A percentile compares a stretch with the other conserved stretches of the same genome.
Conservation (phyloP, 2,329 filamentous ascomycete genomes). For the Tolypocladium ovalisporum region DNA sequence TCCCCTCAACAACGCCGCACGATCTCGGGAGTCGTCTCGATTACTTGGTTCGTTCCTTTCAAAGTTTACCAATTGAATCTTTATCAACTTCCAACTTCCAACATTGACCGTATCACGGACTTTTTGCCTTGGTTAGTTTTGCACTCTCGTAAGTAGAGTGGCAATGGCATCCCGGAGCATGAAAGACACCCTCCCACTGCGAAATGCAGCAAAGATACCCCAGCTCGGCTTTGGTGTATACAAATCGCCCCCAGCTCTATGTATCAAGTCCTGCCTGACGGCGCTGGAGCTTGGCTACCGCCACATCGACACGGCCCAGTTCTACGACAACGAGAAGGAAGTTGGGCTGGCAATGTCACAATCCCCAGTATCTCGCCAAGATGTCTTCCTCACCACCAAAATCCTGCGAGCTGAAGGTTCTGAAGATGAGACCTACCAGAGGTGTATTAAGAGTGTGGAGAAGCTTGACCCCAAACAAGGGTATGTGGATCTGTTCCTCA, state of each 20-base stretch:
- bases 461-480: background rate
- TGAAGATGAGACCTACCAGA: background rate
- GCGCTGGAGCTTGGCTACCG: background rate
- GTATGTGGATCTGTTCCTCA: background rate
- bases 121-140: no score
- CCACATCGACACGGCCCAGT: background rate
- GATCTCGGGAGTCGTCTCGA: no score
- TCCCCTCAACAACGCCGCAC: no score
- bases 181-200: background rate
- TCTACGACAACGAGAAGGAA: background rate
- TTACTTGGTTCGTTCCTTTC: no score
- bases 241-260: background rate
- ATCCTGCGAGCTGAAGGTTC: background rate
- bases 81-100: no score
- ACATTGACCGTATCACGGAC: no score
- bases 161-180: background rate
- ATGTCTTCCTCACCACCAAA: background rate
- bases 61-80: no score
- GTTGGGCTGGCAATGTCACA: background rate
- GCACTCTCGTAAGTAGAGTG: background rate
- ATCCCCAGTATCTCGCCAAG: background rate
- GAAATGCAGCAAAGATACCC: background rate
- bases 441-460: background rate
- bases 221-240: background rate
- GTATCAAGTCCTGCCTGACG: background rate